These are phyloP conservation scores for Ophiostoma novo-ulmi DNA, from an alignment of 2,329 filamentous ascomycete species.

Conservation along the genomic window DNA sequence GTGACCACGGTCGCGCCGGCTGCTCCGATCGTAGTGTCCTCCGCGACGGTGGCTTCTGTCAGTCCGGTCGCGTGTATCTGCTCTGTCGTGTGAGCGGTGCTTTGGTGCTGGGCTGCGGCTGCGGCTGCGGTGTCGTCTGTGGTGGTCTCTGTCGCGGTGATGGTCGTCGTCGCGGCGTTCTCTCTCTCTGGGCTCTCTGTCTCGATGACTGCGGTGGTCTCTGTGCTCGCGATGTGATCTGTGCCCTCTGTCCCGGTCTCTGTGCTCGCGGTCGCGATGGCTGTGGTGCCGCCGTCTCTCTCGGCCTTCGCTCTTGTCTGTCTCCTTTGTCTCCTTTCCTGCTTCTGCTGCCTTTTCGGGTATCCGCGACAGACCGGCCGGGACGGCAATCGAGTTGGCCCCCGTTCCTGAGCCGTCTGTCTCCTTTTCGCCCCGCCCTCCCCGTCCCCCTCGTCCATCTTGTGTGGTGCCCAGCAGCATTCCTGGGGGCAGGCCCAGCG, in stretches of 20 bases:
- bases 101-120: constrained; percentile 33
- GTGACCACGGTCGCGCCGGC: background rate
- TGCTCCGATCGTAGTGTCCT: background rate
- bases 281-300: constrained; percentile 15
- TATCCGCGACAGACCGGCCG: constrained; percentile 16
- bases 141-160: constrained; percentile 22
- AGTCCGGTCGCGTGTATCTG: background rate
- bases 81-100: constrained; percentile 23
- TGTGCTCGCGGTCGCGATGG: constrained; percentile 8
- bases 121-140: constrained; percentile 23
- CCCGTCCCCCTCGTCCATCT: background rate
- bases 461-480: constrained; percentile 33
- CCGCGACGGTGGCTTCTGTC: background rate
- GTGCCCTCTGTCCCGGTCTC: background rate
- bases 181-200: constrained; percentile 7
- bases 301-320: constrained; percentile 26
- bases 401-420: constrained; percentile 43
- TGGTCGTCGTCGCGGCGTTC: constrained; percentile 34
- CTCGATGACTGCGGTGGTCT: background rate
- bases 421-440: constrained; percentile 42
- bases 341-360: constrained; percentile 43
- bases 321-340: constrained; percentile 27
- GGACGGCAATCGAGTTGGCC: constrained; percentile 56
- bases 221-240: background rate
- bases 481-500: constrained; percentile 62